A percentile compares a stretch with the other conserved stretches of the same genome.
Conservation (phyloP, 108 stramenopile genomes). For the Mayamaea pseudoterrestris region DNA sequence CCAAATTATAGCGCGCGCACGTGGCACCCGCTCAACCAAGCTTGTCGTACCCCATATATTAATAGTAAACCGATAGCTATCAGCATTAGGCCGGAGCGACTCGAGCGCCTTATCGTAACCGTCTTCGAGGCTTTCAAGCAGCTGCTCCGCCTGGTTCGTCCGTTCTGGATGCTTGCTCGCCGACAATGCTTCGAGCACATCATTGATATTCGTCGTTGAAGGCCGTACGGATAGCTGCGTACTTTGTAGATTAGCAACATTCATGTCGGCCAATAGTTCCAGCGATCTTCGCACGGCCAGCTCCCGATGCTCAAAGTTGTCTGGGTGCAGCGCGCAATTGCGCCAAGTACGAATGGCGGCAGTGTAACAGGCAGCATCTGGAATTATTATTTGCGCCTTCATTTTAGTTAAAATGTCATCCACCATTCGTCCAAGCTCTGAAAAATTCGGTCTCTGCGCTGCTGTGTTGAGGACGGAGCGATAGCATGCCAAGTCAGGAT, state of each 20-base stretch:
- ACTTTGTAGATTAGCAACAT: constrained; percentile 42
- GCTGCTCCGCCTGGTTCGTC: neutral
- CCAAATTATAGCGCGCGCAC: too few relatives aligned
- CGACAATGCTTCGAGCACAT: constrained; percentile 58
- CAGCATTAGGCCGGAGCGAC: too few relatives aligned
- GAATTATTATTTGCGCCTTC: constrained; percentile 46
- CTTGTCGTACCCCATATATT: too few relatives aligned
- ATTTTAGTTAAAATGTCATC: constrained; percentile 40
- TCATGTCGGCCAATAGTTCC: constrained; percentile 48
- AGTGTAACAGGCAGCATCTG: constrained; percentile 54
- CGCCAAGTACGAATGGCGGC: constrained; percentile 58
- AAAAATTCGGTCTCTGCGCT: constrained; percentile 3
- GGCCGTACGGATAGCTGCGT: constrained; percentile 33
- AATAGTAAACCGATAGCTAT: neutral
- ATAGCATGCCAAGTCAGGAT: constrained; percentile 52
- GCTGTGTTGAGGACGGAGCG: constrained; percentile 31
- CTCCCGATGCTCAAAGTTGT: constrained; percentile 16
- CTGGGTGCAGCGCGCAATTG: constrained; percentile 24
- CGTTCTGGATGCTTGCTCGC: constrained; percentile 8
- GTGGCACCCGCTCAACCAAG: too few relatives aligned
- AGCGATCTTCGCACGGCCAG: constrained; percentile 30
- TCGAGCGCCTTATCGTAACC: too few relatives aligned
- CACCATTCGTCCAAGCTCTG: constrained; percentile 28
- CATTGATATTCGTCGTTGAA: constrained; percentile 42
- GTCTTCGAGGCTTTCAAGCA: too few relatives aligned